Conservation (phyloP, 140 eudicot genomes). For the Bidens hawaiensis region DNA sequence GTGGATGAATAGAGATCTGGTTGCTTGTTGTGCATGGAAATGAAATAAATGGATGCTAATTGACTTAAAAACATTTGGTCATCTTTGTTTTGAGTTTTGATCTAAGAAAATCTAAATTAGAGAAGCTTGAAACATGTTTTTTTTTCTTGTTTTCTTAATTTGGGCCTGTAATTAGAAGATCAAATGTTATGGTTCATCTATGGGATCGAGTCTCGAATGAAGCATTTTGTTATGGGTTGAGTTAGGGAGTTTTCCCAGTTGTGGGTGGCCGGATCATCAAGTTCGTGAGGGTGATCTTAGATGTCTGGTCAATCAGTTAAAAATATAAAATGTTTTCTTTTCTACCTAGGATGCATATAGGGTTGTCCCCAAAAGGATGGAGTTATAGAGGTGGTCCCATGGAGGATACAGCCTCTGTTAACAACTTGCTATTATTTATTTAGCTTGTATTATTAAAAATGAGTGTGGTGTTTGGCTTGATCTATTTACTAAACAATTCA, state of each 20-base stretch:
- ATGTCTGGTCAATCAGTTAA: too few relatives aligned
- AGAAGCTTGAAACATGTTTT: not conserved
- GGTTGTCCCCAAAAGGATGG: not conserved
- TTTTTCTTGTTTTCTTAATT: not conserved
- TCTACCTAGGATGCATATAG: not conserved
- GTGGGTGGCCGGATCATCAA: too few relatives aligned
- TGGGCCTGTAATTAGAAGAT: not conserved
- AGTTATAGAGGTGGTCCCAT: not conserved
- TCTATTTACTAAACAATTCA: too few relatives aligned
- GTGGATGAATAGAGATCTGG: conserved; percentile 79
- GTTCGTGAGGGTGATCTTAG: too few relatives aligned
- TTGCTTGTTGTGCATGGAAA: conserved; percentile 81
- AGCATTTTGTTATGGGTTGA: too few relatives aligned
- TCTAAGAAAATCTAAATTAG: not conserved
- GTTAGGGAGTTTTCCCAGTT: too few relatives aligned
- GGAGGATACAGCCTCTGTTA: too few relatives aligned
- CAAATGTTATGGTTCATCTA: not conserved
- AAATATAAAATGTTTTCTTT: too few relatives aligned
- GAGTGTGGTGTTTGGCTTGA: not conserved
- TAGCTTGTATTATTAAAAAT: too few relatives aligned
- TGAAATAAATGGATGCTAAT: conserved; percentile 18
- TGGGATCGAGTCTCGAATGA: too few relatives aligned
- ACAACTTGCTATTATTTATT: too few relatives aligned
- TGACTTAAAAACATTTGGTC: not conserved
- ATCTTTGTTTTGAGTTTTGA: conserved; percentile 11